Base-by-base conservation (phyloP, 73 alveolate genomes). In the Durusdinium trenchii region DNA sequence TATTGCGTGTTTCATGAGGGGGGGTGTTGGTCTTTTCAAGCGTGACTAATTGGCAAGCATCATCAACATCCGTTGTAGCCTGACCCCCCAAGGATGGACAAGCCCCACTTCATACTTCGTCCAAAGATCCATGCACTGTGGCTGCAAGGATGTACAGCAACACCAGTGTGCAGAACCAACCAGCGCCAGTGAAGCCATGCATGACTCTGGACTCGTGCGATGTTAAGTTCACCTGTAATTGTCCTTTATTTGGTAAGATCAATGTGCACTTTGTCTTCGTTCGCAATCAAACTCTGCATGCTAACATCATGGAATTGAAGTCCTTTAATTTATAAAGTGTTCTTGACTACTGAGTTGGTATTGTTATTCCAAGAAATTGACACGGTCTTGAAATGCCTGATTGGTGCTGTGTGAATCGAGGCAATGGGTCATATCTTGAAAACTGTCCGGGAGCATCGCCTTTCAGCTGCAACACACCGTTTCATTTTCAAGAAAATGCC, bases 401-500 rank as follows among this genome's bases (percentile, higher is more conserved):
- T n/a, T n/a, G n/a, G n/a, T n/a, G n/a, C n/a, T n/a, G n/a, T n/a
- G n/a, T n/a, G n/a, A n/a, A n/a, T n/a, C n/a, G n/a, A 73, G 85
- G 85, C 51, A 0, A 30, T 73, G 85, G 85, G 85, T 12, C 85
- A 73, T 73, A 73, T 73, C n/a, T 12, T 73, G 85, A n/a, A 40
- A 28, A 10, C 51, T 71, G 51, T 71, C 3, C 84, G 84, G 32
- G 47, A 38, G 16, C 47, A 71, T 51, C 51, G 84, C 47, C 35
- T 28, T n/a, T 71, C 52, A 51, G 84, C 84, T 26, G 14, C 51
- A n/a, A 71, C 32, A 9, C 5, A 62, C 6, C 32, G 9, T 5
- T 5, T 5, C 32, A 38, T 6, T 62, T 62, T 62, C 43, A 26
- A 12, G 18, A 38, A 26, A 4, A 26, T 62, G 18, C 38, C 32